Conservation (phyloP, 2,329 filamentous ascomycete genomes). For the Fusarium sp. region DNA sequence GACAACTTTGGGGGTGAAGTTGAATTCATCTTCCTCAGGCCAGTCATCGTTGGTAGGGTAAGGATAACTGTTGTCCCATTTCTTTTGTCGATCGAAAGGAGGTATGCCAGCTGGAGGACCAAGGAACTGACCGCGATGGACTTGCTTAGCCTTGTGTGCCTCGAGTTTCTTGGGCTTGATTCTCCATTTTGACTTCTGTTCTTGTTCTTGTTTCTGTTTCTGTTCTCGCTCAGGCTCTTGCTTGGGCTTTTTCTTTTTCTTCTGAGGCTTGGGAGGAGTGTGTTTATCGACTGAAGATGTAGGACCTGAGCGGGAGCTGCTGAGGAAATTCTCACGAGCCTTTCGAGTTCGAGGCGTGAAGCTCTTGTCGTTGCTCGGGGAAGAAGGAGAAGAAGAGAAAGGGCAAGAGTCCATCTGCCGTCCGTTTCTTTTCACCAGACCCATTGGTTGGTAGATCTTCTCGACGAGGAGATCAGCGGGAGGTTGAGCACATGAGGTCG, state of each 20-base stretch:
- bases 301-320: constrained; percentile 7
- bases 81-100: not conserved
- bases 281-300: constrained; percentile 29
- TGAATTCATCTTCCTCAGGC: constrained; percentile 4
- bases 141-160: not conserved
- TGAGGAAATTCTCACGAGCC: constrained; percentile 4
- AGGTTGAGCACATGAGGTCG: constrained; percentile 20
- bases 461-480: constrained; percentile 38
- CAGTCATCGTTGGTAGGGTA: constrained; percentile 27
- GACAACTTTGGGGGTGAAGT: constrained; percentile 2
- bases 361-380: not conserved
- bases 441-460: not conserved
- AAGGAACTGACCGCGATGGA: constrained; percentile 15
- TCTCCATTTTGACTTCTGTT: not conserved
- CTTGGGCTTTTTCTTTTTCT: no score
- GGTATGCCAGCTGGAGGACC: constrained; percentile 7
- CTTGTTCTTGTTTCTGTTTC: not conserved
- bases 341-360: constrained; percentile 8
- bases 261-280: constrained; percentile 18
- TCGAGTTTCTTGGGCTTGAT: not conserved
- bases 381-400: not conserved
- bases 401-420: not conserved
- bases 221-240: not conserved
- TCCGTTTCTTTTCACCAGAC: not conserved
- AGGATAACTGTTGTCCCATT: constrained; percentile 20